Evolutionary conservation across 495 filamentous ascomycete species (phyloP).

Genomic region (Astrocystis sublimbata): DNA sequence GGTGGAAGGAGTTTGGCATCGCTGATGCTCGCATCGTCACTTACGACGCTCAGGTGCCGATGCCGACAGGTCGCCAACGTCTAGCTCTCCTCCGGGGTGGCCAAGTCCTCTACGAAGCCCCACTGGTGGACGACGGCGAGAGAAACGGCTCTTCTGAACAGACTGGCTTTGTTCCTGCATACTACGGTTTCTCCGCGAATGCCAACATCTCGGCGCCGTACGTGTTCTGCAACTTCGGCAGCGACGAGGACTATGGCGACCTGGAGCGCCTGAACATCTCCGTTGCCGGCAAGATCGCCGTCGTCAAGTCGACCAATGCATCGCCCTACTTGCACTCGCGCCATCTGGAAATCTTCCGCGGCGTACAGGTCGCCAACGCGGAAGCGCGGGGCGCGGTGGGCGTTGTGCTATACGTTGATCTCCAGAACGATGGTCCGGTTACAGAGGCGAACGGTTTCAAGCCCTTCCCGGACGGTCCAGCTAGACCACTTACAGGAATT

Average conservation of each 20-base stretch:
- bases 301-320: slow-evolving; percentile 69
- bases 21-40: not conserved
- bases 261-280: slow-evolving; percentile 64
- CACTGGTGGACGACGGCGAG: not conserved
- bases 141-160: not conserved
- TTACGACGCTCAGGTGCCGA: not conserved
- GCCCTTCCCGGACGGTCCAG: slow-evolving; percentile 75
- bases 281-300: slow-evolving; percentile 72
- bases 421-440: slow-evolving; percentile 74
- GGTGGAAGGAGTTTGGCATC: slow-evolving; percentile 3
- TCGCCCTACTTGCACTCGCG: not conserved
- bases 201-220: slow-evolving; percentile 70
- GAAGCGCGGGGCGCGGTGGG: slow-evolving; percentile 79
- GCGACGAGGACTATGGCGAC: slow-evolving; percentile 69
- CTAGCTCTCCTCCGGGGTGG: not conserved
- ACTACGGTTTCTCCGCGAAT: slow-evolving; percentile 79
- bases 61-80: not conserved
- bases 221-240: slow-evolving; percentile 77
- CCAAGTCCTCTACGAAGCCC: not conserved
- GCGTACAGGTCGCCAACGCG: slow-evolving; percentile 77
- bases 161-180: slow-evolving; percentile 54
- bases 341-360: slow-evolving; percentile 59
- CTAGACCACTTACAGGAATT: slow-evolving; percentile 66
- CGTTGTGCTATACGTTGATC: slow-evolving; percentile 75
- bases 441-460: slow-evolving; percentile 71